Percentiles rank a stretch among this genome's conserved stretches.
Conservation (phyloP, 306 rosid species). For the Castanopsis chinensis region DNA sequence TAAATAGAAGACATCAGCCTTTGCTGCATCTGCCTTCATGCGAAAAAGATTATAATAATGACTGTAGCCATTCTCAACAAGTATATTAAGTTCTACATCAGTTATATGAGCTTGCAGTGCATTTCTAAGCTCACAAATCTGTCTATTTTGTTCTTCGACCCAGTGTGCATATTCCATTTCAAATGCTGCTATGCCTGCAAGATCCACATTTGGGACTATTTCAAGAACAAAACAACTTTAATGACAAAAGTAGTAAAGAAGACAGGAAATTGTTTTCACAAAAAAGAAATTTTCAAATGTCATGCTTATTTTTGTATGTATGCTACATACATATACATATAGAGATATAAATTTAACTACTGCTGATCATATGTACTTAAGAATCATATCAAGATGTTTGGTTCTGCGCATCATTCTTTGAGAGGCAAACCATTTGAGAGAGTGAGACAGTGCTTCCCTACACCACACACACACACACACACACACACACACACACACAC, state of each 20-base stretch:
- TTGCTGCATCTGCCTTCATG: constrained; percentile 79
- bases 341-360: too few species aligned
- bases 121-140: constrained; percentile 56
- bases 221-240: constrained; percentile 14
- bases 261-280: neutral
- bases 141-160: constrained; percentile 79
- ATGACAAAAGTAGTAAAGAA: neutral
- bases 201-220: constrained; percentile 6
- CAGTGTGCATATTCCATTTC: constrained; percentile 82
- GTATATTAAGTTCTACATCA: constrained; percentile 54
- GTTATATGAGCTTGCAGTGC: constrained; percentile 61
- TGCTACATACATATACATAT: too few species aligned
- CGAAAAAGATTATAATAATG: constrained; percentile 68
- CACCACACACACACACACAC: too few species aligned
- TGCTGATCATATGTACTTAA: too few species aligned
- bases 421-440: too few species aligned
- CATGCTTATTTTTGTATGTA: too few species aligned
- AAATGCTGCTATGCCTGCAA: constrained; percentile 66
- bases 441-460: too few species aligned
- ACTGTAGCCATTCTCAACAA: constrained; percentile 60
- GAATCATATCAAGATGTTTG: too few species aligned
- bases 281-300: too few species aligned
- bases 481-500: too few species aligned
- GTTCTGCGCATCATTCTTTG: too few species aligned
- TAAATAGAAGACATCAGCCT: constrained; percentile 73